Evolutionary conservation across 2,329 filamentous ascomycete genomes (phyloP), one percentile per base, ranked within the genome.

Genomic region (Alternaria sp.): DNA sequence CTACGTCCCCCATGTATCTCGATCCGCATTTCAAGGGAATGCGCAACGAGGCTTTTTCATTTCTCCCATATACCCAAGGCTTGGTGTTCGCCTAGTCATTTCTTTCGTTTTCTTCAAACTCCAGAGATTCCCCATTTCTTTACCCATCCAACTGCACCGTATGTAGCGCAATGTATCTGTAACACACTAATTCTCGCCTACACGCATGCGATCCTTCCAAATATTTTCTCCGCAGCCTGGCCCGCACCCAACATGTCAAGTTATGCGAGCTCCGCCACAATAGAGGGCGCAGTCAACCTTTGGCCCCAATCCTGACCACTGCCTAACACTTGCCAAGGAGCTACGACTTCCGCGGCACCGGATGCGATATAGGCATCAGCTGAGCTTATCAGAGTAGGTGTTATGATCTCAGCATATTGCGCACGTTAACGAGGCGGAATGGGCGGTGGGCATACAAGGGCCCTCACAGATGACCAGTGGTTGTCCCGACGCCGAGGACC

Each of bases 341-440:
- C 57, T 63, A 57, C 59, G 54, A 30, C 59, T 32, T 57, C 52
- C 56, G 60, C 52, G 36, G 57, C 19, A 45, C 56, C 59, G 58
- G 59, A 60, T 62, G 59, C 55, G 52, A 65, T 57, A 54, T 54
- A 62, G 59, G 44, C 62, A 65, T 67, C 62, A 67, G 65, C 62
- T 67, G 58, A 67, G 45, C 59, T 59, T 56, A 59, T 61, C 61
- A 26, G 45, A 36, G 47, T 32, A 45, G 19, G n/a, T 45, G 25
- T 32, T 9, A 54, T 45, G 17, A 54, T 36, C 28, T 50, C 30
- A 59, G 23, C 49, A 54, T 10, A 17, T 52, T 23, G 19, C 36
- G 47, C 56, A n/a, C 32, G 40, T 54, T 19, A 46, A 54, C 36
- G 49, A 30, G 46, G 32, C 56, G 56, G 56, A 43, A 58, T 26